Evolutionary conservation across 306 rosid genomes (phyloP), one percentile per base, ranked within the genome.

Genomic region (Vachellia collinsii): DNA sequence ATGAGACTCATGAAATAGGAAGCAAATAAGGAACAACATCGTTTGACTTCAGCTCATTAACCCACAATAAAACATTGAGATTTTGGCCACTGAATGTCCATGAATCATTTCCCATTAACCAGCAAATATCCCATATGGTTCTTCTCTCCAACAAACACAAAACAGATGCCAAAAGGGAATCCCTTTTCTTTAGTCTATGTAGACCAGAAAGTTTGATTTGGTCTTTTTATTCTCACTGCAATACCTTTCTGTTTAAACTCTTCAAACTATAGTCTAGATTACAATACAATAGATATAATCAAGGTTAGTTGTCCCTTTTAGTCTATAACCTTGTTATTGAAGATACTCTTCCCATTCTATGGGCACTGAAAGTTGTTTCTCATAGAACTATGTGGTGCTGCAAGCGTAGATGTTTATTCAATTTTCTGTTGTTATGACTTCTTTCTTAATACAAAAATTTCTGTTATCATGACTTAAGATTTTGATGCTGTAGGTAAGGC

Each of bases 401-500:
- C 47, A 79, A 78, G 54, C 50, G 70, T 37, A 58, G 63, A 72
- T 67, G 64, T 75, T 20, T 62, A 50, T 81, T 81, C 42, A 76
- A 56, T 77, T n/a, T n/a, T n/a, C n/a, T n/a, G n/a, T n/a, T n/a
- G n/a, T n/a, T n/a, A n/a, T n/a, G n/a, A n/a, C n/a, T n/a, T n/a
- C n/a, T n/a, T n/a, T n/a, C n/a, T n/a, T n/a, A n/a, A n/a, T n/a
- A n/a, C n/a, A n/a, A n/a, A n/a, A n/a, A n/a, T 85, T 34, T 71
- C 82, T 38, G 67, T 73, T 80, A 80, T 23, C 37, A 78, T 72
- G 43, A 73, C 70, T 86, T 51, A 51, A 61, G 75, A 46, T 83
- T 65, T 81, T 77, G 69, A 65, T 70, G 68, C 76, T 86, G 58
- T 88, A 94, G 97, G 97, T 58, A 91, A 89, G 83, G 85, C 88